Base-by-base conservation (phyloP, 2,329 filamentous ascomycete genomes). In the Cordyceps cateniannulata region DNA sequence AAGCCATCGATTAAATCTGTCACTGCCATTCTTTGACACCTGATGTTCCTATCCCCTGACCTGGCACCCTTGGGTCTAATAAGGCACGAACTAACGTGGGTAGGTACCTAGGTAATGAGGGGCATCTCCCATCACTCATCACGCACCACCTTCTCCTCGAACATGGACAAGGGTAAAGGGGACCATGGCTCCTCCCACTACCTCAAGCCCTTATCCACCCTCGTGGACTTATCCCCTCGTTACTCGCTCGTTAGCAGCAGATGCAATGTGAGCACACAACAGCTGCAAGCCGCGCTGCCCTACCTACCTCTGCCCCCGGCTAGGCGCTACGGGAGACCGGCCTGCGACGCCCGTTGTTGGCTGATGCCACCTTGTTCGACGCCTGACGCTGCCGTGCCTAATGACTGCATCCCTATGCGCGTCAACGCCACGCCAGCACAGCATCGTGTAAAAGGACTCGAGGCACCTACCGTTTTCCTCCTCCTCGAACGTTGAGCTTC, bases 21-120 rank as follows among this genome's bases (percentile, higher is more conserved):
- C 8, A 35, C 32, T 9, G 32, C 9, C 32, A 14, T 35, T 35
- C 32, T 35, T 35, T 35, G 32, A 35, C 32, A 35, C 32, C 32
- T 35, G 32, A 35, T 35, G 42, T 16, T n/a, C 40, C 40, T 14
- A 42, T n/a, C 40, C 16, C 40, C 16, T 42, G 32, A 18, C 44
- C 22, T 25, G 24, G 4, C 22, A 2, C 14, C 22, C 44, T 6
- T 47, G 22, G 25, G 9, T n/a, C n/a, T n/a, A n/a, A n/a, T n/a
- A n/a, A n/a, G n/a, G n/a, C n/a, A n/a, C n/a, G n/a, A n/a, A n/a
- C n/a, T n/a, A n/a, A n/a, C n/a, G n/a, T n/a, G n/a, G n/a, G n/a
- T n/a, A n/a, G n/a, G n/a, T n/a, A n/a, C n/a, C n/a, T 47, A 24
- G 18, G 53, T 48, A 48, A 57, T 57, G 54, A 57, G 54, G 54